phyloP scores from a whole-genome alignment of 2,329 filamentous ascomycete genomes.

The Ciborinia camelliae region DNA sequence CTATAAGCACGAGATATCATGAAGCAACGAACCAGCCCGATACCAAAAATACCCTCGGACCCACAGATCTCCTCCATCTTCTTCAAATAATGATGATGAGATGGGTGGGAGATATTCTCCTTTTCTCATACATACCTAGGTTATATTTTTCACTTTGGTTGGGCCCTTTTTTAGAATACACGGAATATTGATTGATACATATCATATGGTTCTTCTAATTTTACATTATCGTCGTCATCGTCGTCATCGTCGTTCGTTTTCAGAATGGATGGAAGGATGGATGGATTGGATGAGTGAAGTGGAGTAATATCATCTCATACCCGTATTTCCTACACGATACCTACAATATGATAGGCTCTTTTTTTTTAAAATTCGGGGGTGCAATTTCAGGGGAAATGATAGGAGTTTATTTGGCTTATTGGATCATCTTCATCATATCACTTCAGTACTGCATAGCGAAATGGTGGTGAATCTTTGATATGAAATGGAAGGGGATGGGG shows the following conservation, averaged over 20 bases:
- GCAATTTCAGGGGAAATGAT: no score
- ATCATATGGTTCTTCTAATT: constrained; percentile 3
- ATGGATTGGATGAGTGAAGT: no score
- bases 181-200: not conserved
- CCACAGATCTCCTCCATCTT: not conserved
- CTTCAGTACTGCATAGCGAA: no score
- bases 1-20: constrained; percentile 21
- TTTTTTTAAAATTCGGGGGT: no score
- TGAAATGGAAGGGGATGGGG: no score
- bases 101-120: not conserved
- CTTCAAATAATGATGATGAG: not conserved
- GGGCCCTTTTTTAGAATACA: constrained; percentile 8
- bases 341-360: no score
- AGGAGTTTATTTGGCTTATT: no score
- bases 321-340: no score
- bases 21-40: not conserved
- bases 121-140: not conserved
- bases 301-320: not conserved
- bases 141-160: not conserved
- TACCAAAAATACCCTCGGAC: not conserved
- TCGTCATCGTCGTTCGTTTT: not conserved
- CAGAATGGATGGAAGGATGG: not conserved
- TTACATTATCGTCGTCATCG: not conserved
- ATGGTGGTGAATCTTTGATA: no score
- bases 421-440: no score